Evolutionary conservation across 192 early-diverging fungal species (phyloP).

Genomic region (Globomyces pollinis-pini): DNA sequence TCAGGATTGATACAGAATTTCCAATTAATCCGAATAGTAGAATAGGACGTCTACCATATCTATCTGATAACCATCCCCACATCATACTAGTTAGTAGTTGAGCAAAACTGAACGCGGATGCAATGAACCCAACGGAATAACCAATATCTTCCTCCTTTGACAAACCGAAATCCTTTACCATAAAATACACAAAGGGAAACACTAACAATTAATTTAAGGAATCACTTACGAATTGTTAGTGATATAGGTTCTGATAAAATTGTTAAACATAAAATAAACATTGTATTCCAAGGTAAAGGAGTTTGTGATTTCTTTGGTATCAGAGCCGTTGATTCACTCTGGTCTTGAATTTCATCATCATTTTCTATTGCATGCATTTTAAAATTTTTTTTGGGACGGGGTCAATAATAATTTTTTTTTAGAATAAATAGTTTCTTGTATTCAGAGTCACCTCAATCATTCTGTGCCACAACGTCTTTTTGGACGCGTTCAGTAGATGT

Average conservation of each 20-base stretch:
- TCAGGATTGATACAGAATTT: constrained; percentile 54
- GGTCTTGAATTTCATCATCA: too few species aligned
- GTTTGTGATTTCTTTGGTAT: neutral
- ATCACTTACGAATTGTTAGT: constrained; percentile 24
- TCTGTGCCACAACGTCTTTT: too few species aligned
- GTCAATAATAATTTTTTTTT: too few species aligned
- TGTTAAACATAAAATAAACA: constrained; percentile 42
- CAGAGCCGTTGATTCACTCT: too few species aligned
- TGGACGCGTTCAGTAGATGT: too few species aligned
- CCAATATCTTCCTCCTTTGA: constrained; percentile 67
- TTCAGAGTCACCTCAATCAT: too few species aligned
- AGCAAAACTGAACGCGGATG: constrained; percentile 62
- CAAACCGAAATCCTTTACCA: constrained; percentile 58
- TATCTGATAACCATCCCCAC: constrained; percentile 71
- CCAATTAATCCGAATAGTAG: constrained; percentile 73
- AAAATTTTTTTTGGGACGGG: too few species aligned
- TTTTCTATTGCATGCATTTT: too few species aligned
- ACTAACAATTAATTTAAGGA: constrained; percentile 58
- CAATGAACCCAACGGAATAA: constrained; percentile 71
- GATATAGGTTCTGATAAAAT: constrained; percentile 19
- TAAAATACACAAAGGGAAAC: constrained; percentile 82
- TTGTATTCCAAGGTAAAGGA: constrained; percentile 14
- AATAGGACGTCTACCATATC: constrained; percentile 73
- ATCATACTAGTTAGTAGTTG: constrained; percentile 51
- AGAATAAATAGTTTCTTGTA: too few species aligned